Base-by-base conservation (phyloP, 1,284 basidiomycete species). In the Cystobasidium slooffiae region DNA sequence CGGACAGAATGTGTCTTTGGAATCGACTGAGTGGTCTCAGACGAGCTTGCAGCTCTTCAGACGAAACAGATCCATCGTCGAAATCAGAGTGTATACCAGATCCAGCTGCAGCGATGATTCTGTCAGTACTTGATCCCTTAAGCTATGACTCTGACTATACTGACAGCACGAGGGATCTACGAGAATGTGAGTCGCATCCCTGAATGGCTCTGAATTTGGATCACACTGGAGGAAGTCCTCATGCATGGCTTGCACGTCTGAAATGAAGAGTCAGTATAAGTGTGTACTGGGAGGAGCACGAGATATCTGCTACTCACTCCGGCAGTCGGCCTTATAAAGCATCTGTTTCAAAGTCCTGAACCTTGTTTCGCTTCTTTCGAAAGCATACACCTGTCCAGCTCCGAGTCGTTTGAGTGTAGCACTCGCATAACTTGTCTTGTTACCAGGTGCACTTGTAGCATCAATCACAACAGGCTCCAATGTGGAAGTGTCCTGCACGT, bases 401-500 rank as follows among this genome's bases (percentile, higher is more conserved):
- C 85, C 81, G 90, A 96, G 93, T 51, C 47, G 47, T 16, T 66
- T 41, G 9, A 73, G 43, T 5, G 98, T 84, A 10, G 94, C 92
- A 76, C 91, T 91, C 14, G 99, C 84, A 82, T 97, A 93, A 6
- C 92, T 92, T 0, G 97, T 99, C 84, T 99, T 99, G 84, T 99
- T 99, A 0, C 97, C 97, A 0, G 96, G 97, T 0, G 97, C 96
- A 55, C 95, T 91, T 39, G 95, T 99, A 5, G 93, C 95, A 82
- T 99, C 97, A 62, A 99, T 90, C 46, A 94, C 92, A 20, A 43
- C 31, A 1, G 49, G 67, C 3, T 49, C 72, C 3, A 24, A 58
- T 24, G 43, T 5, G 31, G 31, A 56, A 16, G 24, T 39, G 43
- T 10, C 16, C 53, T 4, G 24, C 8, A 69, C 91, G 82, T 43